Evolutionary conservation across 2,329 filamentous ascomycete species (phyloP), one percentile per base, ranked within the genome.

Genomic region (Scedosporium dehoogii): DNA sequence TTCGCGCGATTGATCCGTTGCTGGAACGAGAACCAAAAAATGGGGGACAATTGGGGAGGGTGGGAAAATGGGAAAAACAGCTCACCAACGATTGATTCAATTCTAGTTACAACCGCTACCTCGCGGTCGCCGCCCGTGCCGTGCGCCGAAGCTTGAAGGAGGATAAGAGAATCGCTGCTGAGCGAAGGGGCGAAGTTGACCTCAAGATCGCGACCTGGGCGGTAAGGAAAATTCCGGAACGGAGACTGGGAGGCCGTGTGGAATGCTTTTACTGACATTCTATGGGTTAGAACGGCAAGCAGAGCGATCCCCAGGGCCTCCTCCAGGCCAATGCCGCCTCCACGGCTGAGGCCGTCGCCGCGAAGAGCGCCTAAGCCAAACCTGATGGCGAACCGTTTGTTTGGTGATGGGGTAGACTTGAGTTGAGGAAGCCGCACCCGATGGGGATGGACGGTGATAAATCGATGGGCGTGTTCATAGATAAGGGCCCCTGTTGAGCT

Each of bases 61-160:
- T 12, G 9, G 33, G 33, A 38, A 38, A 38, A 38, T 38, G 33
- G 42, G 14, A 38, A 59, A 59, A 44, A 55, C 51, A 55, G 69
- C 77, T 77, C 73, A 77, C 72, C 60, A 64, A 64, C 51, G 12
- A 62, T 63, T 41, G 67, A 63, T 16, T 14, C 63, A 55, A 64
- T 61, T 66, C 68, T 77, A 99, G 94, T 82, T 99, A 99, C 91
- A 99, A 99, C 89, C 94, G 92, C 82, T 97, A 97, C 88, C 88
- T 99, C 76, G 87, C 92, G 74, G 86, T 99, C 80, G 92, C 94
- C 73, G 87, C 92, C 79, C 92, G 92, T 79, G 90, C 91, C 74
- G 90, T 99, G 77, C 94, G 96, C 81, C 90, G 91, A 77, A 96
- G 92, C 76, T 84, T 99, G 77, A 97, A 97, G 85, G 94, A 99